phyloP scores from a whole-genome alignment of 257 asterid species.

The Lithospermum erythrorhizon region DNA sequence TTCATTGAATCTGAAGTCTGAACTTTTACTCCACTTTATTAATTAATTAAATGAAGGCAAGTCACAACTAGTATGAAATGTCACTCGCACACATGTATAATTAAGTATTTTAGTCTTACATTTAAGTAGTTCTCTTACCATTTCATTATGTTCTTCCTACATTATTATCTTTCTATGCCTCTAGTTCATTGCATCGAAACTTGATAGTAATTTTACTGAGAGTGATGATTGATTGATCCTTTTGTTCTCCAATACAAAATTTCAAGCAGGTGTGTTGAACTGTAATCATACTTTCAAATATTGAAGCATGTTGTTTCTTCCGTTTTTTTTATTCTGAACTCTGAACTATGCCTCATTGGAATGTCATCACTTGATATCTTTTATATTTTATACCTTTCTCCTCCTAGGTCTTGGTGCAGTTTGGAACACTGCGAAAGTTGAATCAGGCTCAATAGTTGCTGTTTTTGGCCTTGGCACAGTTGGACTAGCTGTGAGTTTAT shows the following conservation, averaged over 20 bases:
- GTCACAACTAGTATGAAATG: too few species aligned
- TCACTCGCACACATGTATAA: too few species aligned
- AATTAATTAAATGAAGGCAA: too few species aligned
- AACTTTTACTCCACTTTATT: too few species aligned
- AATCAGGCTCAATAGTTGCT: slow-evolving; percentile 89
- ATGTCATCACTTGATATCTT: background rate
- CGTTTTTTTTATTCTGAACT: too few species aligned
- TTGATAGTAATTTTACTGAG: too few species aligned
- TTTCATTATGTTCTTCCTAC: background rate
- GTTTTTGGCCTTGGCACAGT: slow-evolving; percentile 94
- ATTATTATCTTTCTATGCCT: background rate
- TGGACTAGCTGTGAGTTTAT: slow-evolving; percentile 85
- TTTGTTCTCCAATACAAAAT: too few species aligned
- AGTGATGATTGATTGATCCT: background rate
- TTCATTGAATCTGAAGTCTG: too few species aligned
- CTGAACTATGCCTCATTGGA: too few species aligned
- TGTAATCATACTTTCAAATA: too few species aligned
- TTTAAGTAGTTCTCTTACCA: background rate
- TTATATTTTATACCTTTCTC: slow-evolving; percentile 3
- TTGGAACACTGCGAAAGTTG: slow-evolving; percentile 99
- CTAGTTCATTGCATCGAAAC: background rate
- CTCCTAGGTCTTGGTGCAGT: slow-evolving; percentile 94
- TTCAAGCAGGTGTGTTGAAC: background rate
- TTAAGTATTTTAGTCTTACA: too few species aligned
- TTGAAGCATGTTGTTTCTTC: too few species aligned